Base-by-base conservation (phyloP, 2,329 filamentous ascomycete genomes). In the Lachnellula cervina region DNA sequence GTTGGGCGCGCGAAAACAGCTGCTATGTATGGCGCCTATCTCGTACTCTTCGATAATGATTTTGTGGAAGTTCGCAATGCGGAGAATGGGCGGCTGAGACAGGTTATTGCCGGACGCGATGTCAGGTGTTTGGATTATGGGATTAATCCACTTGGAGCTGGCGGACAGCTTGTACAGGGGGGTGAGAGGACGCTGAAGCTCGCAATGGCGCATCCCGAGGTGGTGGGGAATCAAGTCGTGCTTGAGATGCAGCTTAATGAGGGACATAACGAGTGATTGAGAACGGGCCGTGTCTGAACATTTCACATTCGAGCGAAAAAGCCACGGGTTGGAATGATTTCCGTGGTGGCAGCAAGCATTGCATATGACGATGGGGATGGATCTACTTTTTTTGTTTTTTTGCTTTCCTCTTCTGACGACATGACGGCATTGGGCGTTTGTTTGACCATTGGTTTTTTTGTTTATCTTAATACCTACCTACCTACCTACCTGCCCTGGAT, bases 1-100 rank as follows among this genome's bases (percentile, higher is more conserved):
- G 94, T 96, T n/a, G 94, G 94, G 63, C 93, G 82, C 71, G 94
- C 94, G 1, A 86, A 87, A 59, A 84, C 85, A 13, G 92, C 92
- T 2, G 94, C 91, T 59, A 86, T 97, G 75, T 95, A 90, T 65
- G 92, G 91, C 1, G 88, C 91, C 56, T 97, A 96, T 70, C 81
- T 99, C 4, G 78, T 99, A 7, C 82, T 99, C 4, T 96, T 97
- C 75, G 94, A 97, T 70, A 87, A 89, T 21, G 93, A 97, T 71
- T 99, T 97, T 64, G 90, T 99, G 48, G 94, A 99, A 75, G 90
- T 99, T 52, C 84, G 94, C 53, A 97, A 99, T 66, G 94, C 94
- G 17, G 90, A 97, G 76, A 97, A 97, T 68, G 94, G 94, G 0
- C 82, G 95, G 19, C 72, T 99, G 60, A 83, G 94, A 65, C 94